A percentile compares a stretch with the other conserved stretches of the same genome.
phyloP scores from a whole-genome alignment of 2,329 filamentous ascomycete species.

The Tolypocladium inflatum region DNA sequence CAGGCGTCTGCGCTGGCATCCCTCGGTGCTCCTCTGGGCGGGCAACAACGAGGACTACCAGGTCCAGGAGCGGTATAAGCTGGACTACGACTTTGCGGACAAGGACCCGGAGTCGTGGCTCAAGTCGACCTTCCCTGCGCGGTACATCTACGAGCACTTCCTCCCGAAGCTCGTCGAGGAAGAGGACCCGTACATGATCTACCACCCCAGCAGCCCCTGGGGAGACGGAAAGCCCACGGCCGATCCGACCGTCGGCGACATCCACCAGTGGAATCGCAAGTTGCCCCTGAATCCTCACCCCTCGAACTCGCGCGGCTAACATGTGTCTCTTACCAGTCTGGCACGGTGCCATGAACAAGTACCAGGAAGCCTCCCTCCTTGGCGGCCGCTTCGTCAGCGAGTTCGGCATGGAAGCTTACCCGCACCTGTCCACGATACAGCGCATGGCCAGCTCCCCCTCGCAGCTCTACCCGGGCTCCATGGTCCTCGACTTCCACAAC shows the following conservation, averaged over 20 bases:
- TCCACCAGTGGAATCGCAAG: constrained; percentile 59
- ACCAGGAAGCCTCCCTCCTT: constrained; percentile 63
- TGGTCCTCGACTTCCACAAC: constrained; percentile 73
- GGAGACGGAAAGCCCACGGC: constrained; percentile 46
- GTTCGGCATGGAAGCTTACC: constrained; percentile 59
- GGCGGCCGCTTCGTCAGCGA: constrained; percentile 72
- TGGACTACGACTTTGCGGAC: constrained; percentile 65
- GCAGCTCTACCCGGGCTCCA: constrained; percentile 56
- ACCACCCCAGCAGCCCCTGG: constrained; percentile 67
- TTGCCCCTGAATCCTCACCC: neutral
- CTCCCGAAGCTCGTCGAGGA: constrained; percentile 55
- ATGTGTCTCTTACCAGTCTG: constrained; percentile 38
- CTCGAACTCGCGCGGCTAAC: neutral
- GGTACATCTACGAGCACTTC: constrained; percentile 73
- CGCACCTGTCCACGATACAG: constrained; percentile 61
- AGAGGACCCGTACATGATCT: constrained; percentile 54
- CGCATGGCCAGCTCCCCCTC: constrained; percentile 46
- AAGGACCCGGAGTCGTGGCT: constrained; percentile 69
- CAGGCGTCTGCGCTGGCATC: constrained; percentile 45
- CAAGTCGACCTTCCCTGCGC: constrained; percentile 64
- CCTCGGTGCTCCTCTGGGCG: constrained; percentile 66
- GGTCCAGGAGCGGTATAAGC: constrained; percentile 56
- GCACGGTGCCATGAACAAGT: constrained; percentile 62
- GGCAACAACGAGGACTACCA: constrained; percentile 82
- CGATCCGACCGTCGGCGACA: constrained; percentile 64